phyloP scores from a whole-genome alignment of 1,284 basidiomycete species.

The Spongispora temasekensis region DNA sequence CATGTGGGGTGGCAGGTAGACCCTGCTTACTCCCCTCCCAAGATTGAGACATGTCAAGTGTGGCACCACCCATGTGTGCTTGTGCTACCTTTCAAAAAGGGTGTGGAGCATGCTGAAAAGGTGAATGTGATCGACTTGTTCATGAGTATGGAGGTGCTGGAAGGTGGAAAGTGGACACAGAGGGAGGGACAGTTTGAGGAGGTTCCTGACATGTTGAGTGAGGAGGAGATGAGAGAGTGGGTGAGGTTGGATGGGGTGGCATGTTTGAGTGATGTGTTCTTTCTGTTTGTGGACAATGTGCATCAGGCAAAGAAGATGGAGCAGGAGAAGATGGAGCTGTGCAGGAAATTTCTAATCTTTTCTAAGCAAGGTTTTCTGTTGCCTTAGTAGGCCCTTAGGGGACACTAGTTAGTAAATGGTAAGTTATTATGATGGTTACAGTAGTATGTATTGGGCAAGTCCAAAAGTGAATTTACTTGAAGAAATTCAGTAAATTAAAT shows the following conservation, averaged over 20 bases:
- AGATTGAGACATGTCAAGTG: constrained; percentile 92
- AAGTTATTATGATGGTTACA: too few species aligned
- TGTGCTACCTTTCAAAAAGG: constrained; percentile 93
- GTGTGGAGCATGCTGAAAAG: constrained; percentile 96
- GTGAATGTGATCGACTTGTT: constrained; percentile 98
- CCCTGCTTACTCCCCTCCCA: constrained; percentile 72
- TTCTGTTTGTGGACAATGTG: constrained; percentile 99
- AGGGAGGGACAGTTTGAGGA: constrained; percentile 91
- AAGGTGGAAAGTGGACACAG: constrained; percentile 84
- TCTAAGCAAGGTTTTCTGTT: too few species aligned
- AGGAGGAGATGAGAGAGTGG: constrained; percentile 76
- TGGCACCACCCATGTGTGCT: constrained; percentile 96
- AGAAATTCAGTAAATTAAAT: too few species aligned
- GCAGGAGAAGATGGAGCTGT: too few species aligned
- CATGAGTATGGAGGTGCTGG: constrained; percentile 88
- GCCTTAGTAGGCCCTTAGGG: too few species aligned
- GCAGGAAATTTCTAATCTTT: too few species aligned
- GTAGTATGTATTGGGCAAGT: too few species aligned
- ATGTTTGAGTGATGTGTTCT: constrained; percentile 97
- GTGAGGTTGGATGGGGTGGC: constrained; percentile 79
- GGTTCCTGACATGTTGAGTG: constrained; percentile 68
- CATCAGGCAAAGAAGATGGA: constrained; percentile 89
- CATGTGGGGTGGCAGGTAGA: constrained; percentile 68
- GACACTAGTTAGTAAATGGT: too few species aligned
- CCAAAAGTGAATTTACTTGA: too few species aligned